Conservation (phyloP, 805 yeast genomes). For the Candida dajiaensis region DNA sequence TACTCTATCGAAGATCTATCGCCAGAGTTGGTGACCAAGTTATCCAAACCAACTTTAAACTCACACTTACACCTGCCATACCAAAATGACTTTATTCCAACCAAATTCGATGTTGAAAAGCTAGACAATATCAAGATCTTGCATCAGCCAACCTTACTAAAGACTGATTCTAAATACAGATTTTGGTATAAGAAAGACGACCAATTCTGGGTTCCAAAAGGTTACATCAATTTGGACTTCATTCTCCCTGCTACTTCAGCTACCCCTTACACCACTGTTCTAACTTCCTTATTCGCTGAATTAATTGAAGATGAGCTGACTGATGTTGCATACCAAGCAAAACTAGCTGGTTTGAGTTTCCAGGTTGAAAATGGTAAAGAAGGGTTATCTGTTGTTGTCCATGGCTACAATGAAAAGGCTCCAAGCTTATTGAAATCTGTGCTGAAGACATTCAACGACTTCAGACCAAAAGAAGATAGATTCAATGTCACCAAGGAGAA, state of each 20-base stretch:
- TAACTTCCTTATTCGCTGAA: constrained; percentile 60
- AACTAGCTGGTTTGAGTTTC: constrained; percentile 68
- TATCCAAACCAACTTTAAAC: constrained; percentile 28
- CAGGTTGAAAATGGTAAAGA: constrained; percentile 55
- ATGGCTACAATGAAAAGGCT: constrained; percentile 83
- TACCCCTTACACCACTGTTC: constrained; percentile 52
- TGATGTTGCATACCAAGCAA: constrained; percentile 78
- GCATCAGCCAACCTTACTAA: constrained; percentile 57
- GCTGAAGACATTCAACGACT: constrained; percentile 44
- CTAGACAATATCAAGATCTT: constrained; percentile 28
- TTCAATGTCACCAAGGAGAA: constrained; percentile 66
- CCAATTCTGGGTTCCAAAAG: constrained; percentile 83
- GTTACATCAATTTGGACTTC: constrained; percentile 57
- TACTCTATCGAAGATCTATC: constrained; percentile 48
- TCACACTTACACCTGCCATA: constrained; percentile 53
- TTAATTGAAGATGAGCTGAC: constrained; percentile 69
- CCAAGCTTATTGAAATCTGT: constrained; percentile 56
- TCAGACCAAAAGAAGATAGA: constrained; percentile 47
- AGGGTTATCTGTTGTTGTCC: constrained; percentile 61
- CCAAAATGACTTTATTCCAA: constrained; percentile 78
- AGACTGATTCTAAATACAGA: constrained; percentile 43
- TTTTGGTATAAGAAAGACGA: constrained; percentile 92
- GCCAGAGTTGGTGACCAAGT: constrained; percentile 27
- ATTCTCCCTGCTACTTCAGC: constrained; percentile 58
- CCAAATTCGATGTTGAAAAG: constrained; percentile 59